Percentiles rank a stretch among this genome's conserved stretches.
Conservation (phyloP, 2,329 filamentous ascomycete genomes). For the Fusarium veterinarium region DNA sequence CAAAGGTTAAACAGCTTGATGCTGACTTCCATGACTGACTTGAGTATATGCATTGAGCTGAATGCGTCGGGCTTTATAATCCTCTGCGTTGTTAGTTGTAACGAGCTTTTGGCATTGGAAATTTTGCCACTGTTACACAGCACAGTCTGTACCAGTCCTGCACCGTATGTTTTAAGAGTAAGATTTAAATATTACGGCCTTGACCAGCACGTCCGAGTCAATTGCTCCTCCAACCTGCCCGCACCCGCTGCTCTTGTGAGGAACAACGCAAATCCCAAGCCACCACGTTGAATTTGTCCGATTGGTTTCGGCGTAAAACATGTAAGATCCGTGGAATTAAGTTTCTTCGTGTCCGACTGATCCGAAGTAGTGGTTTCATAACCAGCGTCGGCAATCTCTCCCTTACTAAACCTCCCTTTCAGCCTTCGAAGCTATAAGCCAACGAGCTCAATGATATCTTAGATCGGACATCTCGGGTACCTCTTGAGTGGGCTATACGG, state of each 20-base stretch:
- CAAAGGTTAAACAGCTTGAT: too few species aligned
- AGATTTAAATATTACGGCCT: too few species aligned
- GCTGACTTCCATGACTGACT: too few species aligned
- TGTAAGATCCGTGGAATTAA: accelerated
- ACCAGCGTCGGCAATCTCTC: accelerated
- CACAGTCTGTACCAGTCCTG: too few species aligned
- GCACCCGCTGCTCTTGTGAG: too few species aligned
- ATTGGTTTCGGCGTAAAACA: background rate
- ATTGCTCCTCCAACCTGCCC: accelerated
- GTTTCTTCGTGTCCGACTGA: background rate
- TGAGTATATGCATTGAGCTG: too few species aligned
- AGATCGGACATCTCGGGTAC: background rate
- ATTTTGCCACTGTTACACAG: accelerated
- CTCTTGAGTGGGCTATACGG: accelerated
- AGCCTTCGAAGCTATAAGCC: background rate
- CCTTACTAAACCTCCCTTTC: background rate
- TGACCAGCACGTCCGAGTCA: accelerated
- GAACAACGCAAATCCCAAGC: accelerated
- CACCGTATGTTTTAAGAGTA: too few species aligned
- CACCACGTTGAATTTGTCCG: accelerated
- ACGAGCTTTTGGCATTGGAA: too few species aligned
- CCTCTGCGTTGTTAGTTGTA: too few species aligned
- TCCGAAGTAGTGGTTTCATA: background rate
- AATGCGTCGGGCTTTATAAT: too few species aligned
- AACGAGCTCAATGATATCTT: background rate